Evolutionary conservation across 2,329 filamentous ascomycete species (phyloP).

Genomic region (Colletotrichum liriopes): DNA sequence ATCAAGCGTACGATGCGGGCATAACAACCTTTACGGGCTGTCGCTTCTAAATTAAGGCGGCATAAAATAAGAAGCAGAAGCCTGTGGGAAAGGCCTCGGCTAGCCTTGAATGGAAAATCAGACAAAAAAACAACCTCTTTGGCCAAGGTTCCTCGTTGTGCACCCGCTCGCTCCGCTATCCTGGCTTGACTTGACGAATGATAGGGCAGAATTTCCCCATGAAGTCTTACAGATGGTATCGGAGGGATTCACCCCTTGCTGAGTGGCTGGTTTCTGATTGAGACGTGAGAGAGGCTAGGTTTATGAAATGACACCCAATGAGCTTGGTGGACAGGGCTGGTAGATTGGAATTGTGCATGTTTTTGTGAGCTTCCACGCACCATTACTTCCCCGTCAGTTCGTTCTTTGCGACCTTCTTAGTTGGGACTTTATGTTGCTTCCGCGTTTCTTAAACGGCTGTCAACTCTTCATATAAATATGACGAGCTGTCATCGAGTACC

Average conservation of each 20-base stretch:
- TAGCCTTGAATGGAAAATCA: background rate
- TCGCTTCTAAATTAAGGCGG: conserved; percentile 13
- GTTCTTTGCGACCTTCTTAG: conserved; percentile 5
- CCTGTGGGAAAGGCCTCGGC: conserved; percentile 7
- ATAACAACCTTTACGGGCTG: conserved; percentile 11
- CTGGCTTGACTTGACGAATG: background rate
- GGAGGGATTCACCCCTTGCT: background rate
- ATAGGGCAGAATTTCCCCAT: conserved; percentile 2
- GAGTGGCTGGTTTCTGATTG: conserved; percentile 41
- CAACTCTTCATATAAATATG: background rate
- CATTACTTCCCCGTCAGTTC: background rate
- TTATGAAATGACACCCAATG: background rate
- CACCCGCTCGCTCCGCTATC: conserved; percentile 16
- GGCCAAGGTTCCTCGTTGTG: background rate
- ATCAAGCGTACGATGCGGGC: conserved; percentile 14
- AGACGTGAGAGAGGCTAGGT: conserved; percentile 8
- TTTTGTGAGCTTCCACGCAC: background rate
- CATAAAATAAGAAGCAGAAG: conserved; percentile 3
- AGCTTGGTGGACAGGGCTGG: conserved; percentile 7
- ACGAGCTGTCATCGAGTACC: background rate
- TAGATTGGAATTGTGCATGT: conserved; percentile 7
- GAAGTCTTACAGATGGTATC: conserved; percentile 3
- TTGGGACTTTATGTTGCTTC: background rate
- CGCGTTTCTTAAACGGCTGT: background rate
- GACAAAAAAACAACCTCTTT: background rate